Evolutionary conservation across 352 stramenopile genomes (phyloP), one percentile per base, ranked within the genome.

Genomic region (Phytopythium chamaehyphon): DNA sequence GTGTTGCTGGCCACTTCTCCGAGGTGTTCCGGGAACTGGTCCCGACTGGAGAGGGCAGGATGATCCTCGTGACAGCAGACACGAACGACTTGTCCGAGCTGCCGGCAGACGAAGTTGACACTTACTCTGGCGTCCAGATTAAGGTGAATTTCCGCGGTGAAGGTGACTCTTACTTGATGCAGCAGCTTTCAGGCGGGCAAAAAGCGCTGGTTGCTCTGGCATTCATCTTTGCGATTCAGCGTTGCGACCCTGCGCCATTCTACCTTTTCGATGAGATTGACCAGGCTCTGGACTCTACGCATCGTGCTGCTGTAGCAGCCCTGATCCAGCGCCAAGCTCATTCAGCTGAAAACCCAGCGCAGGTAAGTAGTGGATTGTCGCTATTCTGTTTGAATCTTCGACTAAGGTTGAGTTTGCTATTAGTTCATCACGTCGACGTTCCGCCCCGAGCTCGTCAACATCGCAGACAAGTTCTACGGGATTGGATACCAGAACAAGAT

Each of bases 191-290:
- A 14, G 98, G 98, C 39, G 98, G 98, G 4, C 97, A 99, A 67
- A 99, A 99, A 65, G 95, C 97, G 2, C 76, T 99, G 36, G 96
- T 99, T 14, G 97, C 97, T 5, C 80, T 99, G 33, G 96, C 97
- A n/a, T 97, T 99, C 56, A 99, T 99, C 57, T 99, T 99, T 71
- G 96, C 98, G 4, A 99, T 99, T 50, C 89, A 98, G 66, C 87
- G 97, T 33, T 98, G 96, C 55, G 97, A 99, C 63, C 97, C 98
- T 50, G 97, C 97, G 39, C 97, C 98, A 7, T 99, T 99, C 73
- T 99, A 99, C 66, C 83, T 99, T 31, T 99, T 99, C 67, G 98
- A 99, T 69, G 98, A 99, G 62, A 97, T 99, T 42, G 98, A 99
- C 62, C 95, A 99, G 74, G 97, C 97, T 16, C 73, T 99, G n/a